Evolutionary conservation across 208 protist genomes (phyloP).

Genomic region (Novymonas esmeraldas): DNA sequence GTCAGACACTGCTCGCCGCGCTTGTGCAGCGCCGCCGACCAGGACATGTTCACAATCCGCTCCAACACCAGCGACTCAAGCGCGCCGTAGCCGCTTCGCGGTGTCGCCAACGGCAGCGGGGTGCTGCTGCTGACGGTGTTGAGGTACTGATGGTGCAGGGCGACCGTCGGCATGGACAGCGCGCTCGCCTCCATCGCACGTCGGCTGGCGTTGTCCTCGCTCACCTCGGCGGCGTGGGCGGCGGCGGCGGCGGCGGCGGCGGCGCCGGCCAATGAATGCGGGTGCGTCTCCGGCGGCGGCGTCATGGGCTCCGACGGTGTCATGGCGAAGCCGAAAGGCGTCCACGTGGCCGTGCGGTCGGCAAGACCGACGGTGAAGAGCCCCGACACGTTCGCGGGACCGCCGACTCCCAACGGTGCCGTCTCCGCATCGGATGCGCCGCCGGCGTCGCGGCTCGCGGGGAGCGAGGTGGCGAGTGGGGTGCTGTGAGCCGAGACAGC

Average conservation of each 20-base stretch:
- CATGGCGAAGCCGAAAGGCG: constrained; percentile 23
- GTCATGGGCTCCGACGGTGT: constrained; percentile 16
- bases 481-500: constrained; percentile 31
- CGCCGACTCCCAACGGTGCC: background rate
- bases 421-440: constrained; percentile 11
- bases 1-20: constrained; percentile 72
- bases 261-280: background rate
- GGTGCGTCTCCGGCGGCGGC: constrained; percentile 9
- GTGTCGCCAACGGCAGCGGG: background rate
- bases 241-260: background rate
- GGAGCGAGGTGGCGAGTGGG: constrained; percentile 23
- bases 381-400: background rate
- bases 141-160: background rate
- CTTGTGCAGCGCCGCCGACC: constrained; percentile 75
- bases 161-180: constrained; percentile 8
- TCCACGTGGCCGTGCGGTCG: constrained; percentile 25
- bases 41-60: constrained; percentile 70
- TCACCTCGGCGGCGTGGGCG: background rate
- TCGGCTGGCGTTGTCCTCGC: constrained; percentile 8
- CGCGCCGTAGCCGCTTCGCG: constrained; percentile 4
- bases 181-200: constrained; percentile 11
- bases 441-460: constrained; percentile 21
- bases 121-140: too few relatives aligned
- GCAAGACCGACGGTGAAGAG: background rate
- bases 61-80: constrained; percentile 38